phyloP scores from a whole-genome alignment of 192 early-diverging fungal species.

The Umbelopsis sp. region DNA sequence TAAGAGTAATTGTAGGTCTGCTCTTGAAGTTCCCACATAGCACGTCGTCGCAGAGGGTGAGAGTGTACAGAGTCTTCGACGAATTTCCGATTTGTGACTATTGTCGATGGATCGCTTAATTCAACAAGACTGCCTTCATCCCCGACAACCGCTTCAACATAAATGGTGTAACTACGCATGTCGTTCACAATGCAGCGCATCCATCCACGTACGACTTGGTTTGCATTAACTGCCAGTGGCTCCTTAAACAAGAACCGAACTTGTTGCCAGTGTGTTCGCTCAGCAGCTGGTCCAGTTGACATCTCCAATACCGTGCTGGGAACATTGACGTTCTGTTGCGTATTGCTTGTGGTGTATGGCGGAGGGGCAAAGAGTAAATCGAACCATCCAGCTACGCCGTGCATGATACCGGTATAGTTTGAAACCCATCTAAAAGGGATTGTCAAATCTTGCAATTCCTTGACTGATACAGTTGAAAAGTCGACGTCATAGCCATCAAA shows the following conservation, averaged over 20 bases:
- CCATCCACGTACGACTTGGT: conserved; percentile 81
- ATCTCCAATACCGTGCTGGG: conserved; percentile 63
- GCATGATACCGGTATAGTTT: conserved; percentile 87
- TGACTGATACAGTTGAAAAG: conserved; percentile 79
- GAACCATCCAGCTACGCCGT: conserved; percentile 97
- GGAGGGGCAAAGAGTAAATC: conserved; percentile 82
- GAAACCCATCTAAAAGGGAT: conserved; percentile 84
- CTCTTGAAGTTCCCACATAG: conserved; percentile 89
- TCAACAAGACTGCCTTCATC: conserved; percentile 18
- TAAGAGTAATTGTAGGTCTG: conserved; percentile 85
- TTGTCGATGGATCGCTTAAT: conserved; percentile 49
- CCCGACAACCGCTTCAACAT: conserved; percentile 68
- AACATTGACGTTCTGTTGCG: not conserved
- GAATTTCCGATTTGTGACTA: conserved; percentile 24
- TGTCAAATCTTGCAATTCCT: conserved; percentile 79
- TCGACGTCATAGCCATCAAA: conserved; percentile 68
- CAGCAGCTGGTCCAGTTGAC: conserved; percentile 82
- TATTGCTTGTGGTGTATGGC: conserved; percentile 29
- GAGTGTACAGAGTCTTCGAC: not conserved
- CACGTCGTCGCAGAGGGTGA: conserved; percentile 54
- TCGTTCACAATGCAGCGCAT: conserved; percentile 87
- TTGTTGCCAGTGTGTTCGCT: conserved; percentile 98
- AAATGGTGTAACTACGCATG: conserved; percentile 89
- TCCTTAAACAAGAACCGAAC: conserved; percentile 91
- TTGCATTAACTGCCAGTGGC: conserved; percentile 94